Conservation (phyloP, 2,329 filamentous ascomycete genomes). For the Tolypocladium tundrense region DNA sequence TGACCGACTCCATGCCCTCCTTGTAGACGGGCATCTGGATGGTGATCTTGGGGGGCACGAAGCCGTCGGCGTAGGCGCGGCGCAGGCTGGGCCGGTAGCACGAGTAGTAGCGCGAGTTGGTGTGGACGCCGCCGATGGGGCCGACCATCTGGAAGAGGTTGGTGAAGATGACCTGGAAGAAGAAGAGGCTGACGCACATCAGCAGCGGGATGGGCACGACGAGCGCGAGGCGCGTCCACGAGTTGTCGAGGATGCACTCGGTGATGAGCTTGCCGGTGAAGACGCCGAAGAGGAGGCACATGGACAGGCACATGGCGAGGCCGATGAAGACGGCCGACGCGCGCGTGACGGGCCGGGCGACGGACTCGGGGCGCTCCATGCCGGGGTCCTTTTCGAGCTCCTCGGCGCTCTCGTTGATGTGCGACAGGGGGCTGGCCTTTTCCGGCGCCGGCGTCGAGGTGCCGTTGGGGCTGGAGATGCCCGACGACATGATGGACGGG, state of each 20-base stretch:
- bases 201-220: slow-evolving; percentile 24
- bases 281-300: slow-evolving; percentile 27
- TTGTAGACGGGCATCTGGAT: slow-evolving; percentile 30
- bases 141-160: slow-evolving; percentile 36
- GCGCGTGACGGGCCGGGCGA: slow-evolving; percentile 27
- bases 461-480: slow-evolving; percentile 7
- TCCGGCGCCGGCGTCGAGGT: slow-evolving; percentile 9
- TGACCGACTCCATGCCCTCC: slow-evolving; percentile 29
- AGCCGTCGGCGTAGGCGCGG: slow-evolving; percentile 19
- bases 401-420: slow-evolving; percentile 11
- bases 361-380: slow-evolving; percentile 22
- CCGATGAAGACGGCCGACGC: slow-evolving; percentile 28
- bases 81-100: slow-evolving; percentile 22
- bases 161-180: slow-evolving; percentile 32
- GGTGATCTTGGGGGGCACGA: slow-evolving; percentile 23
- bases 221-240: slow-evolving; percentile 26
- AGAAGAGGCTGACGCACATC: slow-evolving; percentile 23
- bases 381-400: slow-evolving; percentile 13
- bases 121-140: slow-evolving; percentile 31
- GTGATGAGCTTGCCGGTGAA: slow-evolving; percentile 25
- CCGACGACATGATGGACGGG: slow-evolving; percentile 8
- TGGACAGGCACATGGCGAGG: slow-evolving; percentile 23
- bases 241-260: slow-evolving; percentile 26
- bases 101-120: slow-evolving; percentile 35
- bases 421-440: slow-evolving; percentile 6